Evolutionary conservation across 1,284 basidiomycete genomes (phyloP).

Genomic region (Trametes pubescens): DNA sequence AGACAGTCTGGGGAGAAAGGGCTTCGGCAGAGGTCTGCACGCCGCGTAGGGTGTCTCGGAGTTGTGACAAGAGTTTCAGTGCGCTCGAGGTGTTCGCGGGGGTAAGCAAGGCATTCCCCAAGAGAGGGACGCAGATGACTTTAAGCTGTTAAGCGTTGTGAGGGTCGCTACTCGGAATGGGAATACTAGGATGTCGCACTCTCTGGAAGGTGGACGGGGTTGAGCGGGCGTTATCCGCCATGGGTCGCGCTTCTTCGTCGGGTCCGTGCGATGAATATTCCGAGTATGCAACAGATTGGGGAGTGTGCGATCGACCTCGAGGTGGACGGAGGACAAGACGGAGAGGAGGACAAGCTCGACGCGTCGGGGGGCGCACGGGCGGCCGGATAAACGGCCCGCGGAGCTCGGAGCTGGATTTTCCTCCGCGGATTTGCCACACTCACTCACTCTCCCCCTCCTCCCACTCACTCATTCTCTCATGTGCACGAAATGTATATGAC

Average conservation of each 20-base stretch:
- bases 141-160: conserved; percentile 65
- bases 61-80: conserved; percentile 59
- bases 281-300: not conserved
- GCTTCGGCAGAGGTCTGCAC: conserved; percentile 48
- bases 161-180: not conserved
- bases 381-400: not conserved
- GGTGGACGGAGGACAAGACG: not conserved
- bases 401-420: not conserved
- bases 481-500: conserved; percentile 10
- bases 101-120: conserved; percentile 68
- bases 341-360: not conserved
- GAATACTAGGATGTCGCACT: conserved; percentile 35
- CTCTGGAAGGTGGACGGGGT: conserved; percentile 45
- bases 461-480: conserved; percentile 5
- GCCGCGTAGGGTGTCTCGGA: conserved; percentile 57
- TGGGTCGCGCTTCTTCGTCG: not conserved
- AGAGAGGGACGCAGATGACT: conserved; percentile 78
- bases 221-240: conserved; percentile 17
- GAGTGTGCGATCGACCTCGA: not conserved
- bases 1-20: conserved; percentile 72
- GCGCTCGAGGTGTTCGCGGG: conserved; percentile 60
- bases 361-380: not conserved
- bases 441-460: not conserved
- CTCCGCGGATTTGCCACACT: not conserved
- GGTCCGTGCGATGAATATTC: not conserved